A percentile compares a stretch with the other conserved stretches of the same genome.
Evolutionary conservation across 106 monocot genomes (phyloP).

Genomic region (Gastrodia elata): DNA sequence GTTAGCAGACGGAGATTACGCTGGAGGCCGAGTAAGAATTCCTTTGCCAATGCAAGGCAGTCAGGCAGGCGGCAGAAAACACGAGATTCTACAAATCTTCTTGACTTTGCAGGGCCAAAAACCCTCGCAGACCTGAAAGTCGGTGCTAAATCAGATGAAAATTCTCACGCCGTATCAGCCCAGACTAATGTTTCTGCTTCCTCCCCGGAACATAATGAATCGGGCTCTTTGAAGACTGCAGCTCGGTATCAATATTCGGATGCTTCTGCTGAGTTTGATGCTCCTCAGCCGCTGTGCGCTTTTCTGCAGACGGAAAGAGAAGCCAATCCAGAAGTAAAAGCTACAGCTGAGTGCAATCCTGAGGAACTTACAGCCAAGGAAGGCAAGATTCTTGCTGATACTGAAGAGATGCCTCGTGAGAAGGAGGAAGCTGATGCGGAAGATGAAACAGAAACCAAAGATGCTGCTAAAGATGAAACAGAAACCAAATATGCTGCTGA

Average conservation of each 20-base stretch:
- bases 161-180: conserved; percentile 11
- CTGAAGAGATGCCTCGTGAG: conserved; percentile 13
- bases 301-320: conserved; percentile 66
- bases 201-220: conserved; percentile 6
- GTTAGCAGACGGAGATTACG: conserved; percentile 32
- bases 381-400: conserved; percentile 13
- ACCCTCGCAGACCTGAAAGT: conserved; percentile 75
- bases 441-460: conserved; percentile 12
- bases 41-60: conserved; percentile 14
- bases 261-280: conserved; percentile 39
- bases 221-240: neutral
- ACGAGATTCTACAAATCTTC: conserved; percentile 28
- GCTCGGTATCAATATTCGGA: conserved; percentile 18
- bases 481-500: neutral
- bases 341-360: neutral
- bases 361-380: conserved; percentile 14
- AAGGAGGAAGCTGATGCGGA: conserved; percentile 8
- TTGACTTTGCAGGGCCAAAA: conserved; percentile 66
- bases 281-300: conserved; percentile 50
- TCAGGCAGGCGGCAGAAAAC: conserved; percentile 3
- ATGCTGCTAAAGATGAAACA: conserved; percentile 22
- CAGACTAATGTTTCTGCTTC: neutral
- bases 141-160: conserved; percentile 28
- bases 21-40: conserved; percentile 18
- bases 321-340: neutral